Base-by-base conservation (phyloP, 129 eudicot species). In the Artemisia tridentata region DNA sequence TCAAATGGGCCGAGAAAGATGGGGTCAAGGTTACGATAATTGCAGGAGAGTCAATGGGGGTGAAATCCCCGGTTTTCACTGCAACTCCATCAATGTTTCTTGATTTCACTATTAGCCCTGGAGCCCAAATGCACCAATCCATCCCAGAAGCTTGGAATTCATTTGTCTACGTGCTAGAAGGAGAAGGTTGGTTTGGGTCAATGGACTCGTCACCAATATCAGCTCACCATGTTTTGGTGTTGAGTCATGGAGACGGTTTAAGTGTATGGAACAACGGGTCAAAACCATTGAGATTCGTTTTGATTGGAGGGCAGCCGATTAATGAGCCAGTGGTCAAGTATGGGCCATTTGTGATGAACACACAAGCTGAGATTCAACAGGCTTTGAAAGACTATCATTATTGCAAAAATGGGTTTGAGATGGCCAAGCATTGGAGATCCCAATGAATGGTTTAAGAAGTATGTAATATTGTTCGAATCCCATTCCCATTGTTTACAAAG, bases 311-410 rank as follows among this genome's bases (percentile, higher is more conserved):
- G 43, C 78, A 85, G 55, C 98, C 96, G 34, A 45, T 92, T 7
- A 81, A 83, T 43, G 98, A 92, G 59, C 96, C 98, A 0, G 91
- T 92, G 81, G 91, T 82, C 20, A 95, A 84, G 58, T 83, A 89
- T 66, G 98, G 98, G 25, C 98, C 98, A 15, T 92, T 92, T 84
- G 98, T 92, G 78, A 92, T 92, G 98, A 92, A 92, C 80, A 86
- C 98, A 21, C 86, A 92, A 67, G 86, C 79, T 2, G 88, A 92
- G 66, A 86, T 92, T 66, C 85, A 92, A 50, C 73, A 83, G 79
- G 81, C 98, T 19, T 81, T 92, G 73, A 85, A 92, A 54, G 98
- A 92, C 65, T 92, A 89, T 71, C 82, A 82, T 11, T 78, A 84
- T 23, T 61, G 82, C 80, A 84, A 82, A 86, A 89, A 92, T 78